Base-by-base conservation (phyloP, 768 basidiomycete species). In the Leccinum obscurum region DNA sequence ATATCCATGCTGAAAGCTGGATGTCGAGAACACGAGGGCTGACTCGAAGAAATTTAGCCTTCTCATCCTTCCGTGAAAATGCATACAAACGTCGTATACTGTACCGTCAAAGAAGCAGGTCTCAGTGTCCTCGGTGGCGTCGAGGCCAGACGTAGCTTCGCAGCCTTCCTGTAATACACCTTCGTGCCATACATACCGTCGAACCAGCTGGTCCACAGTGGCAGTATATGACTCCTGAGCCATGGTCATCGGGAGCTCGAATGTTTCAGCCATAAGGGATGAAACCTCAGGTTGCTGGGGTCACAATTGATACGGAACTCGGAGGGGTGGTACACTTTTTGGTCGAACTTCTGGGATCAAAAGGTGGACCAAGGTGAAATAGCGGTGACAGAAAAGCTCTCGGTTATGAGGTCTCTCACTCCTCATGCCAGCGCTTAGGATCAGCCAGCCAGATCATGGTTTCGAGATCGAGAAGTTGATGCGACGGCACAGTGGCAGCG, bases 21-120 rank as follows among this genome's bases (percentile, higher is more conserved):
- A 44, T 1, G 15, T 39, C 15, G 6, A 15, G 15, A 15, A 52
- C 15, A 37, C 51, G 35, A 53, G 35, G 6, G 26, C 24, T 50
- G 37, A 39, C 26, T 26, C 26, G 26, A 6, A 26, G 26, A 26
- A 7, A 28, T 28, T 26, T n/a, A n/a, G n/a, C n/a, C n/a, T n/a
- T 1, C 6, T n/a, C n/a, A 39, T 39, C n/a, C n/a, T 39, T 20
- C 4, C 5, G 17, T 41, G 15, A 28, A 11, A 11, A 26, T 8
- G 8, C 20, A 34, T 26, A 11, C 20, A 55, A 41, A 58, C 22
- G 22, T n/a, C n/a, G n/a, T n/a, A n/a, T n/a, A 44, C 5, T 22
- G 26, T 57, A 62, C 52, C 62, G 10, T 49, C 48, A 37, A 61
- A 61, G 41, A 61, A 56, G 50, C 48, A 62, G 22, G 24, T 56